phyloP scores from a whole-genome alignment of 1,284 basidiomycete genomes.

The Hymenochaete sp. region DNA sequence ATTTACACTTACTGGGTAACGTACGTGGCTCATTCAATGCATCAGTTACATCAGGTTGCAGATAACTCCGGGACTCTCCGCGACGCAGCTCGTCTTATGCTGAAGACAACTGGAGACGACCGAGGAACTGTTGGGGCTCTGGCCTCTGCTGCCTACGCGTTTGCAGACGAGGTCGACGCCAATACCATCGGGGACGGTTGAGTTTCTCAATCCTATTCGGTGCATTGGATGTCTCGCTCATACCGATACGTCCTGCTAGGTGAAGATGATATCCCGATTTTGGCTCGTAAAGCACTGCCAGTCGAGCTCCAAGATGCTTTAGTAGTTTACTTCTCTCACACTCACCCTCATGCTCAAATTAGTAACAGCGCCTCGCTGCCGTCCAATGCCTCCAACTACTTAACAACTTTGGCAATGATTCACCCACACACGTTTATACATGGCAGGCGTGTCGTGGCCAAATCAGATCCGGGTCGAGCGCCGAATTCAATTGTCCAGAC shows the following conservation, averaged over 20 bases:
- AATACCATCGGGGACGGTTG: neutral
- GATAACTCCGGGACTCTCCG: neutral
- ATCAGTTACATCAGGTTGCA: neutral
- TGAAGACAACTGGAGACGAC: neutral
- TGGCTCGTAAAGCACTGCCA: neutral
- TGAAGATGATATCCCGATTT: neutral
- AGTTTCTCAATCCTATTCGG: neutral
- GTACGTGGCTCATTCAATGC: neutral
- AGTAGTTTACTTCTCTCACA: constrained; percentile 1
- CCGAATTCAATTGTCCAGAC: constrained; percentile 9
- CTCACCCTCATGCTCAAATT: constrained; percentile 3
- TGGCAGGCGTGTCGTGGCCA: constrained; percentile 2
- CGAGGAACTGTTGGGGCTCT: neutral
- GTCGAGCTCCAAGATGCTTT: neutral
- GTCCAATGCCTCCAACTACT: neutral
- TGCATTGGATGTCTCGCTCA: neutral
- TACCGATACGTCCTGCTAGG: too few relatives aligned
- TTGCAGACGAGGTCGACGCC: neutral
- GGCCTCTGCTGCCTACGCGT: too few relatives aligned
- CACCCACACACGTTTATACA: constrained; percentile 1
- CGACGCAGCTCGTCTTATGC: neutral
- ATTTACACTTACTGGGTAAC: neutral
- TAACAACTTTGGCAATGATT: constrained; percentile 1
- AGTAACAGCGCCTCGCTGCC: neutral
- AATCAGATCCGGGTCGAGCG: neutral